Base-by-base conservation (phyloP, 352 stramenopile genomes). In the Pythium grandisporangium region DNA sequence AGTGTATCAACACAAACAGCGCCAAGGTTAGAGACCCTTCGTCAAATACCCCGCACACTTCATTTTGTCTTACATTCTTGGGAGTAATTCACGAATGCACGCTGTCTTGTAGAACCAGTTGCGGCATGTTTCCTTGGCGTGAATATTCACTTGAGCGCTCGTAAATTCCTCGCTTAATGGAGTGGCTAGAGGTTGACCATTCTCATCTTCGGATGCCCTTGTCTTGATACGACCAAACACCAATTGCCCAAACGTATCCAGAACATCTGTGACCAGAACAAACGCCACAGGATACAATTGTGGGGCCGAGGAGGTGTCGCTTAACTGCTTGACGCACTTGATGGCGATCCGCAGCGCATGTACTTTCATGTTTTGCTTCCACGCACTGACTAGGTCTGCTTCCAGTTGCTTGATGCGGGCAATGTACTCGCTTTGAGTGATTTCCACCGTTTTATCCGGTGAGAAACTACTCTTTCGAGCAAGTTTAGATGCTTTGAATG, bases 91-190 rank as follows among this genome's bases (percentile, higher is more conserved):
- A 34, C 86, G 77, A 44, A 97, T 96, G 51, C 84, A 96, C 13
- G 84, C 83, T 0, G 82, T 95, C 62, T 97, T 97, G 75, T 96
- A 96, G 43, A 97, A 95, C 88, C 88, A 97, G 54, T 97, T 97
- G 12, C 85, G 81, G 19, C 81, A 95, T 19, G 81, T 97, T 55
- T 96, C 88, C 12, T 84, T 92, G 0, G 88, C 86, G 43, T 93
- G 78, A 12, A 88, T 65, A 39, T 86, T 85, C 10, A 96, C 64
- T 32, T 97, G 81, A 5, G 58, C 66, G 35, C 66, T 75, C 10
- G 67, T 84, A 42, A 93, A 96, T 36, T 68, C 51, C 7, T 86
- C 74, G 1, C 63, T 43, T 3, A 95, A 48, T 4, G 62, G 52
- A 24, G 63, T 66, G 1, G 66, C 40, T n/a, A 88, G 55, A 38